phyloP scores from a whole-genome alignment of 164 flowering plant species.

The Cinnamomum chago region DNA sequence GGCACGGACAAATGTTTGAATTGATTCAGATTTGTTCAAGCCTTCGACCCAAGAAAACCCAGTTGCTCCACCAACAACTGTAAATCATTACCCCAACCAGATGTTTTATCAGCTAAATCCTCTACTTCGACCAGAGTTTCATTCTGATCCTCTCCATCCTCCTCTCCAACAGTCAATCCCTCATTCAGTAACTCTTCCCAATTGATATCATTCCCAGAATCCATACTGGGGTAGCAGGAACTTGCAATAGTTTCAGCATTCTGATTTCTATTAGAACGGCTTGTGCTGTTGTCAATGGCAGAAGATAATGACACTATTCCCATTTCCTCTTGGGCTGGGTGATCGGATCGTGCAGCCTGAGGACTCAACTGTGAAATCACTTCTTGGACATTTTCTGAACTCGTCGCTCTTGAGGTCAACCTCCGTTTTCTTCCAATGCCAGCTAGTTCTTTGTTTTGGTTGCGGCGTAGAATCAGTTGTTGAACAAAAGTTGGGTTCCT shows the following conservation, averaged over 20 bases:
- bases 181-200: conserved; percentile 43
- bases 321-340: conserved; percentile 16
- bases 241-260: not conserved
- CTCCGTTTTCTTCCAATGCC: conserved; percentile 50
- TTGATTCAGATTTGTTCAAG: not conserved
- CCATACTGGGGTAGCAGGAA: conserved; percentile 10
- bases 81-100: conserved; percentile 20
- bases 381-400: conserved; percentile 19
- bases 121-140: conserved; percentile 43
- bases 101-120: conserved; percentile 35
- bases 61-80: conserved; percentile 29
- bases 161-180: conserved; percentile 26
- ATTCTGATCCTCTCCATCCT: conserved; percentile 19
- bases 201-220: conserved; percentile 21
- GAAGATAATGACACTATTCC: conserved; percentile 13
- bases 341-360: not conserved
- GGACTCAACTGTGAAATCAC: not conserved
- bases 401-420: conserved; percentile 23
- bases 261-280: conserved; percentile 6
- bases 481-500: conserved; percentile 46
- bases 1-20: not conserved
- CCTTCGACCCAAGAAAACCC: conserved; percentile 11
- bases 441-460: conserved; percentile 18
- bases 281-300: conserved; percentile 14
- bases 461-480: conserved; percentile 31